phyloP scores from a whole-genome alignment of 2,329 filamentous ascomycete species.

The Dactylellina leptospora region DNA sequence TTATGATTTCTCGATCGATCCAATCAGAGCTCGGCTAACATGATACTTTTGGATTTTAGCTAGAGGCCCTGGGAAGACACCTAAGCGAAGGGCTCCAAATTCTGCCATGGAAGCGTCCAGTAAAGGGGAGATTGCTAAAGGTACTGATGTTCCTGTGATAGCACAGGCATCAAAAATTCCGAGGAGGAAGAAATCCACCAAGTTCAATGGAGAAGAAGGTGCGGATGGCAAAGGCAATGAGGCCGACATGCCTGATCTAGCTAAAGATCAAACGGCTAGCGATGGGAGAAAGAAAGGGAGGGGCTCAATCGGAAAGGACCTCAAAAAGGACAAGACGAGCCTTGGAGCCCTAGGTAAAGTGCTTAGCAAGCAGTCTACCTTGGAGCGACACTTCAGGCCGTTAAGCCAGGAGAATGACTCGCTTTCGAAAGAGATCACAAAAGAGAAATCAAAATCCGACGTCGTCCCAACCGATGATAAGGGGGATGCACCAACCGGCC shows the following conservation, averaged over 20 bases:
- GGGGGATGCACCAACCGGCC: background rate
- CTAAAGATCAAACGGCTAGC: background rate
- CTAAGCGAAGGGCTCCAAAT: slow-evolving; percentile 18
- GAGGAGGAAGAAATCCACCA: slow-evolving; percentile 16
- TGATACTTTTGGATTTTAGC: slow-evolving; percentile 1
- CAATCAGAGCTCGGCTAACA: slow-evolving; percentile 29
- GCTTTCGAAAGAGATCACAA: slow-evolving; percentile 2
- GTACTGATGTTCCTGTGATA: background rate
- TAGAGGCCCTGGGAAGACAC: slow-evolving; percentile 6
- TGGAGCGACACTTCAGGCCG: slow-evolving; percentile 28
- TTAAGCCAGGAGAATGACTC: slow-evolving; percentile 23
- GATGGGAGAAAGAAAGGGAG: slow-evolving; percentile 7
- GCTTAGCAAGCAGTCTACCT: slow-evolving; percentile 34
- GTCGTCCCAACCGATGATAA: background rate
- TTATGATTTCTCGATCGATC: slow-evolving; percentile 1
- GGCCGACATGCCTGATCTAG: slow-evolving; percentile 11
- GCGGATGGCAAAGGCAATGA: background rate
- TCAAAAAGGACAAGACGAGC: slow-evolving; percentile 14
- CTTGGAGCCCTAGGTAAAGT: background rate
- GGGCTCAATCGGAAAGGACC: background rate
- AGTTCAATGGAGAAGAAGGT: slow-evolving; percentile 15
- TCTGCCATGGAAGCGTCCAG: slow-evolving; percentile 16
- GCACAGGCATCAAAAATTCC: slow-evolving; percentile 7
- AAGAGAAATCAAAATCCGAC: slow-evolving; percentile 5
- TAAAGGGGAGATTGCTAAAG: slow-evolving; percentile 17